Evolutionary conservation across 768 basidiomycete genomes (phyloP).

Genomic region (Crepidotus variabilis): DNA sequence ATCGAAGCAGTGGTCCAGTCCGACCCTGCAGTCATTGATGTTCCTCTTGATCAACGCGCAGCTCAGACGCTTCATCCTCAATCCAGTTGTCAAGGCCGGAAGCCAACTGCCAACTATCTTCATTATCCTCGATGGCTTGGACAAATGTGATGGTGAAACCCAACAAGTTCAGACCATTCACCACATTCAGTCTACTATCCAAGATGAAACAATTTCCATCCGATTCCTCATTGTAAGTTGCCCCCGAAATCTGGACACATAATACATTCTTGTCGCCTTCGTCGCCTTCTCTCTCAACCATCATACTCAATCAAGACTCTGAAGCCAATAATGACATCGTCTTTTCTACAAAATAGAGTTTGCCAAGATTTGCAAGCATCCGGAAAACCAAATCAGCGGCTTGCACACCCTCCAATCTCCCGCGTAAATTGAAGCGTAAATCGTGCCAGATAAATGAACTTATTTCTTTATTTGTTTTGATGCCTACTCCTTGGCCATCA

Average conservation of each 20-base stretch:
- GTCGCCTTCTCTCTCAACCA: not conserved
- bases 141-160: conserved; percentile 2
- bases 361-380: not conserved
- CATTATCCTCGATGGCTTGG: conserved; percentile 11
- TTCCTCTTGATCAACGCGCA: conserved; percentile 6
- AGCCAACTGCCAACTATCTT: not conserved
- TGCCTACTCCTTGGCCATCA: conserved; percentile 8
- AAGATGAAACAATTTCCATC: not conserved
- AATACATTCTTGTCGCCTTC: conserved; percentile 2
- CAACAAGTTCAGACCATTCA: conserved; percentile 4
- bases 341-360: conserved; percentile 6
- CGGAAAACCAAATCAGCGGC: no score
- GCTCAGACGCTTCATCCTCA: conserved; percentile 1
- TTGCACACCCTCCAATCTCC: no score
- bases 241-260: conserved; percentile 3
- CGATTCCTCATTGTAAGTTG: conserved; percentile 8
- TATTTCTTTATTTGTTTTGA: not conserved
- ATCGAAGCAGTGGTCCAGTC: not conserved
- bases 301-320: conserved; percentile 4
- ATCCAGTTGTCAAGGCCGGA: not conserved
- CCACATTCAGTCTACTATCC: not conserved
- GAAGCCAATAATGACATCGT: conserved; percentile 10
- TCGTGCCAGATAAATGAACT: no score
- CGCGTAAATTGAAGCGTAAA: no score
- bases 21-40: conserved; percentile 3